phyloP scores from a whole-genome alignment of 352 stramenopile genomes.

The Phytophthora fragariae region DNA sequence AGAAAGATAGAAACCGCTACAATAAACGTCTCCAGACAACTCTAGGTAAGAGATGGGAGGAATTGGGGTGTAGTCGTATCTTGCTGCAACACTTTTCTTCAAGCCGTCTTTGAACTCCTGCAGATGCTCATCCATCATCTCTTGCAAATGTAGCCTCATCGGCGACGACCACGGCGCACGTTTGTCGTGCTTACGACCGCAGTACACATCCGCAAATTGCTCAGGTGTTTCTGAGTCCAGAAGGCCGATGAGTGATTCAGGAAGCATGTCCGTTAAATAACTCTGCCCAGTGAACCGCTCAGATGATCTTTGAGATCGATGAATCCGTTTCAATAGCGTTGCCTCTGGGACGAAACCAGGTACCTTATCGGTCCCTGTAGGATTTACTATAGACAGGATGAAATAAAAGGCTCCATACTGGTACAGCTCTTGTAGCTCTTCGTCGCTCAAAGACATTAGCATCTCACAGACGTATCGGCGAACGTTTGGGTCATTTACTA shows the following conservation, averaged over 20 bases:
- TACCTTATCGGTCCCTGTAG: conserved; percentile 33
- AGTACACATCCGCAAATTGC: conserved; percentile 74
- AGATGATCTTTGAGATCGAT: conserved; percentile 65
- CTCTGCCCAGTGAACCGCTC: conserved; percentile 64
- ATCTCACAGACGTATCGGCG: conserved; percentile 70
- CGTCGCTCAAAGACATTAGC: conserved; percentile 58
- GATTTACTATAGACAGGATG: conserved; percentile 54
- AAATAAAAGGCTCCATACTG: conserved; percentile 80
- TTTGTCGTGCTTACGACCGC: conserved; percentile 61
- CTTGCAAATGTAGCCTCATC: conserved; percentile 78
- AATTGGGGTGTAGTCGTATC: conserved; percentile 71
- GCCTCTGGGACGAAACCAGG: conserved; percentile 65
- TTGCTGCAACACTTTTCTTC: conserved; percentile 55
- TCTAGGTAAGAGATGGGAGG: conserved; percentile 75
- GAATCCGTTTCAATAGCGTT: conserved; percentile 64
- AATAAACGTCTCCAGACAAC: conserved; percentile 80
- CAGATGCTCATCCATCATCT: conserved; percentile 80
- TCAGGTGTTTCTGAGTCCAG: conserved; percentile 73
- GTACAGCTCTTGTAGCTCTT: conserved; percentile 60
- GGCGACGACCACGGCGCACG: conserved; percentile 71
- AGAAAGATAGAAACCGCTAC: conserved; percentile 77
- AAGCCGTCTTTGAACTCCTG: conserved; percentile 72
- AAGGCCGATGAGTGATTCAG: conserved; percentile 73
- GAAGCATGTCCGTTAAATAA: conserved; percentile 74
- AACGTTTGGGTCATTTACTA: conserved; percentile 65